Conservation (phyloP, 2,329 filamentous ascomycete species). For the Atkinsonella texensis region DNA sequence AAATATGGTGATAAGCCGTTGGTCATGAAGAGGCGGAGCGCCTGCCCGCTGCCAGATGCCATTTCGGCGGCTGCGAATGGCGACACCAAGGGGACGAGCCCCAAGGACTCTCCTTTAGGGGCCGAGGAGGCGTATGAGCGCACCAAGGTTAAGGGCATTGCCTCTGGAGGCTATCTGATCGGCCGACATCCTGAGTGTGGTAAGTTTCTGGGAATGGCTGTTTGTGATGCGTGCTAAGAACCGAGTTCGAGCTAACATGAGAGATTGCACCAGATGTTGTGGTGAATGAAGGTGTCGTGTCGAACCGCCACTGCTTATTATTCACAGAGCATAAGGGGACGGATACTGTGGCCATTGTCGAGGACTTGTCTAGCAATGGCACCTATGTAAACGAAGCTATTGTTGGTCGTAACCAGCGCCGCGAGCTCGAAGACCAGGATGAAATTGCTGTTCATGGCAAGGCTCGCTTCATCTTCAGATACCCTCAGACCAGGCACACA, state of each 20-base stretch:
- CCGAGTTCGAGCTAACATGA: background rate
- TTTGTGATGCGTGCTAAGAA: background rate
- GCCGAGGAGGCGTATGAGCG: conserved; percentile 51
- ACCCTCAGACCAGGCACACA: conserved; percentile 62
- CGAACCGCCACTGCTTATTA: conserved; percentile 69
- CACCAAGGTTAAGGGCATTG: conserved; percentile 46
- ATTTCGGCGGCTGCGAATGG: conserved; percentile 24
- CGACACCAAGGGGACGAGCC: conserved; percentile 24
- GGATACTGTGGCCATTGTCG: conserved; percentile 61
- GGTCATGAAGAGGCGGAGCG: conserved; percentile 61
- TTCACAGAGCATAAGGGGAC: conserved; percentile 49
- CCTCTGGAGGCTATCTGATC: conserved; percentile 78
- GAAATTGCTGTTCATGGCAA: conserved; percentile 80
- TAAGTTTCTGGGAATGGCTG: conserved; percentile 31
- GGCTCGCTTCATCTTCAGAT: conserved; percentile 82
- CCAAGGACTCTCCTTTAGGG: conserved; percentile 35
- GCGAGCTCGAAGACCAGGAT: conserved; percentile 79
- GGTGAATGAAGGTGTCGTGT: conserved; percentile 68
- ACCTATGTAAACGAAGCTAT: conserved; percentile 91
- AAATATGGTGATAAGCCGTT: conserved; percentile 53
- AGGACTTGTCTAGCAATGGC: conserved; percentile 91
- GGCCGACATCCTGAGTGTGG: conserved; percentile 90
- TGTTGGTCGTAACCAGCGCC: conserved; percentile 81
- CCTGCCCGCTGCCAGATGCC: conserved; percentile 50
- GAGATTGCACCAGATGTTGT: conserved; percentile 42